Evolutionary conservation across 2,329 filamentous ascomycete species (phyloP), one percentile per base, ranked within the genome.

Genomic region (Hypoxylon sp.): DNA sequence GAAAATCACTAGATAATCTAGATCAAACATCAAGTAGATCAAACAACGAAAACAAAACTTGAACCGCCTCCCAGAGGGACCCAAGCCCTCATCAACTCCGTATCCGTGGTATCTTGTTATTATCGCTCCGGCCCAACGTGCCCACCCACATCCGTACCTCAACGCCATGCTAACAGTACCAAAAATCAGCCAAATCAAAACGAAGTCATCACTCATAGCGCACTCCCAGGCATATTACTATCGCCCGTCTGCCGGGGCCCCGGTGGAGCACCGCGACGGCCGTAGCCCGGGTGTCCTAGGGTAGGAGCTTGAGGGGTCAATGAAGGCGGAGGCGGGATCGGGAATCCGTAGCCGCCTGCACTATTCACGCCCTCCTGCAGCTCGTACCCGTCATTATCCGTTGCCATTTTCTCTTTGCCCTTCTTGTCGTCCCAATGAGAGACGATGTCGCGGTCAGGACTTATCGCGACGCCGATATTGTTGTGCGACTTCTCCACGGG

Each of bases 211-310:
- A n/a, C 23, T 67, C 48, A 55, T 32, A 60, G 17, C 38, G 30
- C 59, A 41, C 10, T 43, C 6, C 59, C 59, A n/a, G 49, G 38
- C 53, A 62, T 38, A n/a, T 19, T 38, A 13, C 45, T 38, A 13
- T 49, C 52, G 1, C 17, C 57, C 19, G 17, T 19, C 41, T 30
- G 38, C 32, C 23, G 46, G 2, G 43, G 9, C 21, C 52, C 51
- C 34, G 45, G 60, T 25, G 46, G 49, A 11, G 65, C n/a, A 59
- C 7, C 73, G 41, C 79, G 75, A 64, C 83, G 78, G 14, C 83
- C 82, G 49, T 83, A 82, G 0, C 83, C 84, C 0, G 84, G 84
- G 55, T 86, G 84, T 23, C 79, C 78, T 43, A 86, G 74, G 23
- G 82, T 75, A 0, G 85, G 84, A 2, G 83, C 78, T 53, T 81